These are phyloP conservation scores for Capronia americana DNA, from an alignment of 2,329 filamentous ascomycete genomes.

Conservation along the genomic window DNA sequence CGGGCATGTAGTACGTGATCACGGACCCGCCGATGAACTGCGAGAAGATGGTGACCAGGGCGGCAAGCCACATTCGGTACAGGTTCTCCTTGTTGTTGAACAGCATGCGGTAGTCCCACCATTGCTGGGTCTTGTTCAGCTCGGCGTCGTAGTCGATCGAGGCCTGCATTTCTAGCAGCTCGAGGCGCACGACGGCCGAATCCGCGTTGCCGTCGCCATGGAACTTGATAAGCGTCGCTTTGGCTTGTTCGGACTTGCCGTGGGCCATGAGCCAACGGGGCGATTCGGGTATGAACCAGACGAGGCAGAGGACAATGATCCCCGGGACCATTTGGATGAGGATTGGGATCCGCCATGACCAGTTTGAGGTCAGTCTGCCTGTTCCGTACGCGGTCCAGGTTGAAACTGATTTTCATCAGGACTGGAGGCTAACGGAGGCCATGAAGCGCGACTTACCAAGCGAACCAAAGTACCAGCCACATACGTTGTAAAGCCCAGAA, in stretches of 20 bases:
- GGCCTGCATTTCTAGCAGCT: constrained; percentile 43
- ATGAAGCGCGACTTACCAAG: constrained; percentile 44
- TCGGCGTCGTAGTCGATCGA: constrained; percentile 21
- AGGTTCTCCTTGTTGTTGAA: constrained; percentile 48
- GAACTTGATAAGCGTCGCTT: constrained; percentile 62
- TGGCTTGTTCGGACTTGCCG: constrained; percentile 62
- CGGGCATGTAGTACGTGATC: constrained; percentile 16
- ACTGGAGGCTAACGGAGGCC: constrained; percentile 45
- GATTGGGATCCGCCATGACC: not conserved
- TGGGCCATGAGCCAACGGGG: constrained; percentile 56
- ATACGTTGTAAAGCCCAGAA: constrained; percentile 1
- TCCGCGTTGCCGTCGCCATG: constrained; percentile 58
- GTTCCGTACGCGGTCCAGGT: constrained; percentile 1
- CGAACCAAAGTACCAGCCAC: constrained; percentile 15
- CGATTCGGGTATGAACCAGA: constrained; percentile 56
- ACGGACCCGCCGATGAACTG: constrained; percentile 46
- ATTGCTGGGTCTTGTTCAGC: constrained; percentile 18
- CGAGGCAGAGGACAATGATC: constrained; percentile 3
- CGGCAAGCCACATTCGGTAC: constrained; percentile 46
- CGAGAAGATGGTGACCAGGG: constrained; percentile 52
- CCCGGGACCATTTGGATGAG: constrained; percentile 53
- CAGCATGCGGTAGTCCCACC: constrained; percentile 60
- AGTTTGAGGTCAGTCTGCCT: not conserved
- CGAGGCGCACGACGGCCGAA: constrained; percentile 40
- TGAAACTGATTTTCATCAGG: constrained; percentile 37